Percentiles rank a stretch among this genome's conserved stretches.
Evolutionary conservation across 2,329 filamentous ascomycete genomes (phyloP).

Genomic region (Pseudogymnoascus pannorum): DNA sequence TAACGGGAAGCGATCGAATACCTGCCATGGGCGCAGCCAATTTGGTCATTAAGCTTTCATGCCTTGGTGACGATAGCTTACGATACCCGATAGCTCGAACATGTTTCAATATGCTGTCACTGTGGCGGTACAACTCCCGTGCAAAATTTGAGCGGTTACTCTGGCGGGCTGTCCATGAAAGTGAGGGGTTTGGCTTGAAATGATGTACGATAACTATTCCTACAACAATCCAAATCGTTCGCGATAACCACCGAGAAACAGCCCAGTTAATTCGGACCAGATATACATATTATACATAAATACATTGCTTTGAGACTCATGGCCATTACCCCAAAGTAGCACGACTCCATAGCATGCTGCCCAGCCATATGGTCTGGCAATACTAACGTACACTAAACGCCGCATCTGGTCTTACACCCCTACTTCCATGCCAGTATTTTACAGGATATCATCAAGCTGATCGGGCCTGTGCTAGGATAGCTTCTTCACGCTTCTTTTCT

Average conservation of each 20-base stretch:
- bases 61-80: slow-evolving; percentile 64
- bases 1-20: slow-evolving; percentile 85
- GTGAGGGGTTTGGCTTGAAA: slow-evolving; percentile 87
- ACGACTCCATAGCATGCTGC: slow-evolving; percentile 9
- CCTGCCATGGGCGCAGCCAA: slow-evolving; percentile 81
- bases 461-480: slow-evolving; percentile 47
- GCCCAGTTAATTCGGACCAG: not conserved
- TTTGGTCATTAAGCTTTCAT: slow-evolving; percentile 67
- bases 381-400: slow-evolving; percentile 11
- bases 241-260: not conserved
- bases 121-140: slow-evolving; percentile 64
- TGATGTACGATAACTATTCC: slow-evolving; percentile 30
- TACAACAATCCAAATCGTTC: not conserved
- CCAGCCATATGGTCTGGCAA: not conserved
- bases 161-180: slow-evolving; percentile 82
- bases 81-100: slow-evolving; percentile 81
- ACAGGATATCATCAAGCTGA: slow-evolving; percentile 20
- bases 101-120: slow-evolving; percentile 78
- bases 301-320: not conserved
- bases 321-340: slow-evolving; percentile 9
- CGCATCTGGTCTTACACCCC: not conserved
- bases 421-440: slow-evolving; percentile 3
- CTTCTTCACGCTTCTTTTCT: slow-evolving; percentile 55
- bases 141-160: slow-evolving; percentile 63
- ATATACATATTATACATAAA: not conserved